Base-by-base conservation (phyloP, 129 eudicot genomes). In the Helichrysum umbraculigerum region DNA sequence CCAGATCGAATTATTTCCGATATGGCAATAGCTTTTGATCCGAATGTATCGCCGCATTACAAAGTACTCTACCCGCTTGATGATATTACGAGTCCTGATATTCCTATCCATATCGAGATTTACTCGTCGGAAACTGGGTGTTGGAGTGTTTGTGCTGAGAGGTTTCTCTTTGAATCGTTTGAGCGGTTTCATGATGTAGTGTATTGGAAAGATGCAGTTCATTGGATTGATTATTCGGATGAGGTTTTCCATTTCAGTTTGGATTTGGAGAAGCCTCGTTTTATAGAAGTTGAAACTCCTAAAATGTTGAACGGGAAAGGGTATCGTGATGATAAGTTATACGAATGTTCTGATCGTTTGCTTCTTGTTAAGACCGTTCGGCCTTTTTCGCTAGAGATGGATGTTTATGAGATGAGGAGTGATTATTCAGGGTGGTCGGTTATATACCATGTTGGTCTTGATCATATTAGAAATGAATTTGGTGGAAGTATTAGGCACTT, bases 381-480 rank as follows among this genome's bases (percentile, higher is more conserved):
- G 34, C 47, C 70, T 34, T 2, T 66, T 3, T 66, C 47, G 34
- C 21, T 66, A 19, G 21, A 66, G 47, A 66, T 17, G 50, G 12
- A 66, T 34, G 28, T 66, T 16, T 66, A 66, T 34, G 50, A 66
- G 15, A 16, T 66, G 70, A 66, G 34, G 25, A 66, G n/a, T 66
- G 70, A 66, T 32, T 66, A 66, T 66, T 66, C 70, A 2, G 25
- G 70, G 28, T 66, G 70, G 70, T 33, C 47, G 34, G 21, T 65
- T 12, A 10, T 32, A 9, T 66, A 66, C 21, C 47, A 30, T 33
- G 47, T 66, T 33, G 12, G 34, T n/a, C 52, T 66, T n/a, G 52
- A 19, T 64, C 39, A 32, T 32, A 30, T 64, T 14, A 32, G 68
- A 22, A 30, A n/a, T 7, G 16, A 32, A 32, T 64, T 32, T 37